Base-by-base conservation (phyloP, 2,329 filamentous ascomycete species). In the Penicillium sp. region DNA sequence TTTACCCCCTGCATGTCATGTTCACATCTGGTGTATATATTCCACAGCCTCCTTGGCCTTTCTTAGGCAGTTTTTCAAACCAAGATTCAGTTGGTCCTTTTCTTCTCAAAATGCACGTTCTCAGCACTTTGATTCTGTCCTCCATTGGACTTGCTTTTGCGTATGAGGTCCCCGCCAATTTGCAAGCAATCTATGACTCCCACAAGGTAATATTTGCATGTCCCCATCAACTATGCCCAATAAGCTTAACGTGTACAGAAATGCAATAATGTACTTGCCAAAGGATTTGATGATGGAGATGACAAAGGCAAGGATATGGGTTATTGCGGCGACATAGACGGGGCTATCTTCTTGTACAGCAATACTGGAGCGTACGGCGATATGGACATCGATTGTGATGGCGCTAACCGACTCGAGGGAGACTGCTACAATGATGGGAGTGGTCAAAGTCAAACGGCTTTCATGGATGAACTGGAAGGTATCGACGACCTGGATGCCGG, bases 321-420 rank as follows among this genome's bases (percentile, higher is more conserved):
- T 10, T 82, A 82, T 68, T 82, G 80, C 59, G 78, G 76, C 40
- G 79, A 82, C 57, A 75, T 77, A 51, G 67, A 75, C 35, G 72
- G 74, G 35, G 72, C 80, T 41, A 69, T 85, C 55, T 84, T 80
- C 68, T 66, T 84, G 14, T 77, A 79, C 55, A 77, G 77, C 42
- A 63, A 68, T 5, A 72, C 58, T 3, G 63, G 61, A 12, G 40
- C 58, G 22, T 71, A 84, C 37, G 77, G 73, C 49, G 79, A 84
- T 67, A 83, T 85, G 79, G 82, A 84, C 61, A 75, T 85, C 51
- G 82, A 84, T 70, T 85, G 83, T 62, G 82, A 85, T 60, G 83
- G 83, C 22, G 64, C 73, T 8, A 75, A 81, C 52, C 67, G 70
- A 22, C 72, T 73, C 8, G 77, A 75, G 30, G 77, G 78, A 1